Conservation (phyloP, 176 grass and related monocot genomes). For the Zoysia japonica region DNA sequence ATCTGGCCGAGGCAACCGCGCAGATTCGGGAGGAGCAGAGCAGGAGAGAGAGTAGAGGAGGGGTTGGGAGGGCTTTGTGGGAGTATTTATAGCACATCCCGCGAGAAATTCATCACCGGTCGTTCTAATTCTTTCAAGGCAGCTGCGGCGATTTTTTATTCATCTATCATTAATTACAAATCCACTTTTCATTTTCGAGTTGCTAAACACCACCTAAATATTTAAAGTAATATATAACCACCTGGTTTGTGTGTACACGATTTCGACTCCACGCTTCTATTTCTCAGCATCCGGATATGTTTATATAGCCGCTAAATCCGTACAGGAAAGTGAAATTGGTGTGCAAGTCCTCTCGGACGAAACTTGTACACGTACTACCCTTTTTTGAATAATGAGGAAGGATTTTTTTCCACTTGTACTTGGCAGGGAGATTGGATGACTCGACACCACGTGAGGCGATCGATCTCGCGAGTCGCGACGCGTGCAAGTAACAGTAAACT, state of each 20-base stretch:
- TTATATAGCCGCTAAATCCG: background rate
- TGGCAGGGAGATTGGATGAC: background rate
- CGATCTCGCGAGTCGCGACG: background rate
- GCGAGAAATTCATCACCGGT: too few relatives aligned
- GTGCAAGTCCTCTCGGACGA: too few relatives aligned
- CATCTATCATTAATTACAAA: too few relatives aligned
- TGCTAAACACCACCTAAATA: too few relatives aligned
- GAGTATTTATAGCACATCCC: conserved; percentile 6
- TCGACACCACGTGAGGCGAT: background rate
- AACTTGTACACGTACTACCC: too few relatives aligned
- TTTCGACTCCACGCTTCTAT: background rate
- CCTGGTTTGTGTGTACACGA: background rate
- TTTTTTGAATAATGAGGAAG: too few relatives aligned
- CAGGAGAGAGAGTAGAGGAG: background rate
- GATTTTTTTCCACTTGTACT: background rate
- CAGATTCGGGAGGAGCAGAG: conserved; percentile 33
- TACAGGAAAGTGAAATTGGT: background rate
- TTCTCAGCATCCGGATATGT: too few relatives aligned
- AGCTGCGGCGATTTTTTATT: too few relatives aligned
- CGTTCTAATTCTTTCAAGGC: background rate
- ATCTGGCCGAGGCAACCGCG: background rate
- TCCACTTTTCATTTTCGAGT: too few relatives aligned
- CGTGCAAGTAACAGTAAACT: background rate
- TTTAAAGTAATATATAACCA: background rate
- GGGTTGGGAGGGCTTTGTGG: conserved; percentile 35